A percentile compares a stretch with the other conserved stretches of the same genome.
phyloP scores from a whole-genome alignment of 2,329 filamentous ascomycete species.

The Bipolaris sorokiniana region DNA sequence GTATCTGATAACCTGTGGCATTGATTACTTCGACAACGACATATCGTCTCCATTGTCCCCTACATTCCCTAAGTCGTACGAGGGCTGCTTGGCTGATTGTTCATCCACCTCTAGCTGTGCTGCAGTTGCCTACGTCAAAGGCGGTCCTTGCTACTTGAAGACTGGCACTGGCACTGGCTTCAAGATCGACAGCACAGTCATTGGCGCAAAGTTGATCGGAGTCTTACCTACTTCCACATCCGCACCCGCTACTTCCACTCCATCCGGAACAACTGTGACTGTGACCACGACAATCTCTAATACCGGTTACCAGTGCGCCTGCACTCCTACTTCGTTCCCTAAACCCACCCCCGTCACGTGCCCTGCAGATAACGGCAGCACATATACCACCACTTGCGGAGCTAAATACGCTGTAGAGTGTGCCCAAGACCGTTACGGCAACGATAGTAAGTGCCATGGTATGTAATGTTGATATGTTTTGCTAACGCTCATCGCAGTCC shows the following conservation, averaged over 20 bases:
- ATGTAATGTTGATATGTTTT: no score
- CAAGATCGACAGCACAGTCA: conserved; percentile 16
- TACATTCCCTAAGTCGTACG: conserved; percentile 21
- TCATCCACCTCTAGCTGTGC: conserved; percentile 21
- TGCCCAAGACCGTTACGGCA: conserved; percentile 29
- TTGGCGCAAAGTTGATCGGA: conserved; percentile 23
- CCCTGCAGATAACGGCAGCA: conserved; percentile 22
- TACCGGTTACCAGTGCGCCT: conserved; percentile 18
- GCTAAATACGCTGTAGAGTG: conserved; percentile 33
- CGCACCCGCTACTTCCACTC: neutral
- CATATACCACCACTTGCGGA: conserved; percentile 24
- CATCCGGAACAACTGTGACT: conserved; percentile 13
- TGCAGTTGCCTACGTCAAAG: conserved; percentile 26
- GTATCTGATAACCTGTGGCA: conserved; percentile 19
- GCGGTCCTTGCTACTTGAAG: conserved; percentile 29
- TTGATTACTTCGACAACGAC: conserved; percentile 14
- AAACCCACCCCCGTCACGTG: conserved; percentile 12
- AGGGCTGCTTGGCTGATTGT: conserved; percentile 27
- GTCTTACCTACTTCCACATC: neutral
- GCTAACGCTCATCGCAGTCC: conserved; percentile 16
- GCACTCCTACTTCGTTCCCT: conserved; percentile 10
- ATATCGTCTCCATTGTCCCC: conserved; percentile 3
- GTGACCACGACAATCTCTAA: conserved; percentile 17
- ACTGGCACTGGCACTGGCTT: conserved; percentile 5
- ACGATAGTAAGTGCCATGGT: conserved; percentile 21